phyloP scores from a whole-genome alignment of 805 yeast genomes.

The Blastobotrys mokoenaii region DNA sequence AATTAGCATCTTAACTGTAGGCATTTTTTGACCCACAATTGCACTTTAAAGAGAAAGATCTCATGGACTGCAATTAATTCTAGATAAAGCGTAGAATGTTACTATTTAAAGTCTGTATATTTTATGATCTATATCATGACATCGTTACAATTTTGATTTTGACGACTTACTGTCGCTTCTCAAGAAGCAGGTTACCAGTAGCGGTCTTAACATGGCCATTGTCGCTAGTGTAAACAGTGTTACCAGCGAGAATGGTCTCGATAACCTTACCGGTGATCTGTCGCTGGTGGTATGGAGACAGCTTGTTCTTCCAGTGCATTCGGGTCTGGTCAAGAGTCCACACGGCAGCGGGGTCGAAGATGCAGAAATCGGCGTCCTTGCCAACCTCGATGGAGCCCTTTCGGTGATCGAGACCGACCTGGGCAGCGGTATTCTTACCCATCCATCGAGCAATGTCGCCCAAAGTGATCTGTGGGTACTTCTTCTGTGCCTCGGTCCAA shows the following conservation, averaged over 20 bases:
- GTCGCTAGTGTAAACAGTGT: conserved; percentile 49
- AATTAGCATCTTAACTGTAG: no score
- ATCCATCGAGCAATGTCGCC: conserved; percentile 74
- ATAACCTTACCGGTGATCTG: conserved; percentile 62
- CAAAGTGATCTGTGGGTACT: conserved; percentile 31
- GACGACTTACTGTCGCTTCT: conserved; percentile 40
- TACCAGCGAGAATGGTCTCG: conserved; percentile 75
- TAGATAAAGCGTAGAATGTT: no score
- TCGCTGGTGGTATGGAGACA: conserved; percentile 79
- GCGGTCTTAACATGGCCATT: conserved; percentile 49
- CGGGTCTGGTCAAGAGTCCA: conserved; percentile 32
- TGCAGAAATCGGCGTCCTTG: conserved; percentile 78
- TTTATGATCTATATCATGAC: no score
- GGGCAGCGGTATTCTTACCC: conserved; percentile 72
- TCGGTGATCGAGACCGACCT: conserved; percentile 62
- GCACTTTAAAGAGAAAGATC: no score
- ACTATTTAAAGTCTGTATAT: no score
- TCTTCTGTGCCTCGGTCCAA: conserved; percentile 56
- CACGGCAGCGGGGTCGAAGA: conserved; percentile 60
- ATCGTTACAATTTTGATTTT: no score
- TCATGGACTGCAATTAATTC: no score
- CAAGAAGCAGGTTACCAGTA: conserved; percentile 51
- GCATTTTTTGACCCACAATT: no score
- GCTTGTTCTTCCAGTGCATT: conserved; percentile 67
- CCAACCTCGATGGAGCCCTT: conserved; percentile 74